These are phyloP conservation scores for Solanum tarapatanum DNA, from an alignment of 257 asterid genomes.

Conservation along the genomic window DNA sequence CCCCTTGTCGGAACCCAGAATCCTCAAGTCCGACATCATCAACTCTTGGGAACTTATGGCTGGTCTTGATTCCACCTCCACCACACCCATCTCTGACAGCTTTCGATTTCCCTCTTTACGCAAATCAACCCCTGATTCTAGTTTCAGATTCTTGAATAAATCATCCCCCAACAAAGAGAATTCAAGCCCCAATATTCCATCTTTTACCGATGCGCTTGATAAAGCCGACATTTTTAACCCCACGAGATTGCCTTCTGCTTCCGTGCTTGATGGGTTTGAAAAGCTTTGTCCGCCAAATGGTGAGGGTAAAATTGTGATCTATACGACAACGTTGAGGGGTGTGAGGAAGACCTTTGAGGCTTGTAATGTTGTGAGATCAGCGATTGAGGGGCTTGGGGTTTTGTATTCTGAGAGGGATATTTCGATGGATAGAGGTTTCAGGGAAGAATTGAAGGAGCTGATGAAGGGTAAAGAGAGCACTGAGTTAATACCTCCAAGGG, in stretches of 20 bases:
- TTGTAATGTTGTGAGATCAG: slow-evolving; percentile 73
- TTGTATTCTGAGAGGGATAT: slow-evolving; percentile 61
- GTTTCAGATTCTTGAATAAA: slow-evolving; percentile 24
- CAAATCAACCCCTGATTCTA: slow-evolving; percentile 8
- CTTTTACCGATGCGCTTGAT: not conserved
- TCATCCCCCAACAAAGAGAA: slow-evolving; percentile 11
- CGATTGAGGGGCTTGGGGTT: slow-evolving; percentile 44
- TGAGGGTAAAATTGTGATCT: slow-evolving; percentile 55
- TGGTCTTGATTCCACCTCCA: slow-evolving; percentile 50
- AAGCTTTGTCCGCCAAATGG: slow-evolving; percentile 66
- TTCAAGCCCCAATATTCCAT: slow-evolving; percentile 16
- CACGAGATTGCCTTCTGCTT: not conserved
- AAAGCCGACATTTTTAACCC: slow-evolving; percentile 14
- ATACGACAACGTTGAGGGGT: slow-evolving; percentile 81
- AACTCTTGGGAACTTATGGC: slow-evolving; percentile 92
- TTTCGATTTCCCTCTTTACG: slow-evolving; percentile 34
- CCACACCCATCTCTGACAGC: slow-evolving; percentile 17
- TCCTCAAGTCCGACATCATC: slow-evolving; percentile 40
- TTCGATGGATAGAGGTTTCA: slow-evolving; percentile 76
- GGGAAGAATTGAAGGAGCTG: slow-evolving; percentile 53
- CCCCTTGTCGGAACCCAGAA: slow-evolving; percentile 41
- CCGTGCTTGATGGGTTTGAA: slow-evolving; percentile 30
- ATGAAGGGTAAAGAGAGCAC: slow-evolving; percentile 34
- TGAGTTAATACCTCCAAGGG: slow-evolving; percentile 56
- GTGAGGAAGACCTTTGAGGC: slow-evolving; percentile 80